Base-by-base conservation (phyloP, 2,329 filamentous ascomycete genomes). In the Ophidiomyces ophidiicola region DNA sequence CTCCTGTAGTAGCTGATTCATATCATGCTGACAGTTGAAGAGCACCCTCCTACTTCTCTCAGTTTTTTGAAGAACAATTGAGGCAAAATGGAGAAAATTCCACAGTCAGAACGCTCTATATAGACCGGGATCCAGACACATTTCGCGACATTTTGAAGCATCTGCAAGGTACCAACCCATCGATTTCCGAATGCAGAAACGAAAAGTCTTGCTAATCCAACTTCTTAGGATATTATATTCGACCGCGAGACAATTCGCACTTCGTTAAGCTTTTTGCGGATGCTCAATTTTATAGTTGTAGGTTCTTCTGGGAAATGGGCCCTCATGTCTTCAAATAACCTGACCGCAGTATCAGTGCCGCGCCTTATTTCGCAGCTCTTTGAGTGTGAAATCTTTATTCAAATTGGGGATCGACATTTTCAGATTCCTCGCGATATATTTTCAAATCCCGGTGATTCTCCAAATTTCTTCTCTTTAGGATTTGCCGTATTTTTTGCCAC, bases 11-110 rank as follows among this genome's bases (percentile, higher is more conserved):
- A 11, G n/a, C 14, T 3, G 8, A 3, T 24, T 23, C 12, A 42
- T 38, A 35, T 38, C 44, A 44, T 46, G 53, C 68, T 75, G 60
- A 76, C 56, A 64, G 54, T 62, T 59, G 56, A 66, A 68, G 63
- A 93, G 88, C 86, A 53, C 88, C 88, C 43, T 94, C 87, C 35
- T 94, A 94, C 61, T 94, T 96, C 63, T 93, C 88, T 14, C 80
- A 85, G 50, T 94, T 90, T 66, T 96, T 96, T 60, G 71, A 78
- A 50, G 82, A 83, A 52, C 87, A 94, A 62, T 62, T 94, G 28
- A 71, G 74, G 42, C 64, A 68, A 49, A 78, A 72, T 34, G 71
- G 76, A 44, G 69, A 72, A 32, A 70, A 71, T 41, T 72, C 72
- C 40, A 61, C 61, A 29, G 61, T 93, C 43, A 78, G 81, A 48